Evolutionary conservation across 139 green algal genomes (phyloP), one percentile per base, ranked within the genome.

Genomic region (Coelastrella sp.): DNA sequence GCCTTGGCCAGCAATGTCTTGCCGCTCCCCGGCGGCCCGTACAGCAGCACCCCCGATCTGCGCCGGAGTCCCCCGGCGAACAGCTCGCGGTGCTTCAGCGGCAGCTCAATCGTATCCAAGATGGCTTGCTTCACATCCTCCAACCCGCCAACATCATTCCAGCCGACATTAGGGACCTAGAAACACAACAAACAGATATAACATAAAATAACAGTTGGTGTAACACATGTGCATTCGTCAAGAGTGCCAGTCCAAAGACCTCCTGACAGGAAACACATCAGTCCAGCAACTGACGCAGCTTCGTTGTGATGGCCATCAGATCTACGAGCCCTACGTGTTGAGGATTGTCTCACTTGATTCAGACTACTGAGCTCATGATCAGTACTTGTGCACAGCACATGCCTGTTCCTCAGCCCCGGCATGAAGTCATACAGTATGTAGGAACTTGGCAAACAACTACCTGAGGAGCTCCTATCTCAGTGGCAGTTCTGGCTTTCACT

Each of bases 1-100:
- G 96, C 95, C 85, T 98, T 98, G 57, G 95, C 95, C 37, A 98
- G 86, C 83, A 98, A 88, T 37, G 95, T 98, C 89, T 99, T 99
- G 83, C 96, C 96, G 15, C 93, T 98, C 59, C 96, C 94, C n/a
- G 95, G 95, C 0, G 95, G 95, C 0, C 96, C 96, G 71, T 98
- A 98, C 32, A 99, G 92, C 85, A 99, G 92, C 53, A 98, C 91
- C 15, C 96, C 96, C 7, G 92, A 96, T 17, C 96, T 92, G 13
- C 90, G 90, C n/a, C 90, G 83, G 48, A 99, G 79, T 4, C 96
- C 96, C 5, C 85, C 79, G 4, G 92, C 85, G 90, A 99, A 99
- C 13, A 99, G 92, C 32, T 93, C 85, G 17, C 91, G 88, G 86
- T 98, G 95, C 48, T 92, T 92, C 35, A 99, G 91, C 0, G 96